Evolutionary conservation across 805 yeast species (phyloP), one percentile per base, ranked within the genome.

Genomic region (Myxozyma kluyveri): DNA sequence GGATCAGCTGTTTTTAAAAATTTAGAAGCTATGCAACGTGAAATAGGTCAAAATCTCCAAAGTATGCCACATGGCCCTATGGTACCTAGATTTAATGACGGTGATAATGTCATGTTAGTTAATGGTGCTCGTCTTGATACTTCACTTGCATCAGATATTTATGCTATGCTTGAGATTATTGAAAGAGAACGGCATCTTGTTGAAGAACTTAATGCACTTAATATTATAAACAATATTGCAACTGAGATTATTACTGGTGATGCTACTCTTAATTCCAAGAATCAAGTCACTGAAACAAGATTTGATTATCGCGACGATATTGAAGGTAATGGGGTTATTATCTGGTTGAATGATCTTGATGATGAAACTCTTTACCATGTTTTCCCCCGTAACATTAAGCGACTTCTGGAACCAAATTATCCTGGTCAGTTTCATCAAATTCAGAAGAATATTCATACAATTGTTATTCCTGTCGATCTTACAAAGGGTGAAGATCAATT

Each of bases 321-420:
- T 14, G 65, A 63, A 40, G 61, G 56, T 10, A 52, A 50, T 6
- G 48, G 68, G 1, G 71, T 73, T 0, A 77, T 89, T 5, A 73
- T 85, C 1, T 89, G 81, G 71, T 75, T 91, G 62, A 93, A 91
- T 63, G 86, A 93, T 65, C 70, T 91, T 4, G 95, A 82, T 59
- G 63, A 56, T 0, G 96, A 88, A 63, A 61, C 65, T 0, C 6
- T 22, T 4, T 89, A 86, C 63, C 61, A 66, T 1, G 65, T 69
- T 6, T 76, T 76, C 62, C 64, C 79, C 0, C 64, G 69, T 22
- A 73, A 83, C 38, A 65, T 77, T 10, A 67, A 70, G 6, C 73
- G 70, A 0, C 84, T 84, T 62, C 61, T 78, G 36, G 67, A 70
- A n/a, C 66, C 69, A 27, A 65, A 71, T 5, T 72, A 77, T 33